phyloP scores from a whole-genome alignment of 106 monocot genomes.

The Dendrobium chrysotoxum region DNA sequence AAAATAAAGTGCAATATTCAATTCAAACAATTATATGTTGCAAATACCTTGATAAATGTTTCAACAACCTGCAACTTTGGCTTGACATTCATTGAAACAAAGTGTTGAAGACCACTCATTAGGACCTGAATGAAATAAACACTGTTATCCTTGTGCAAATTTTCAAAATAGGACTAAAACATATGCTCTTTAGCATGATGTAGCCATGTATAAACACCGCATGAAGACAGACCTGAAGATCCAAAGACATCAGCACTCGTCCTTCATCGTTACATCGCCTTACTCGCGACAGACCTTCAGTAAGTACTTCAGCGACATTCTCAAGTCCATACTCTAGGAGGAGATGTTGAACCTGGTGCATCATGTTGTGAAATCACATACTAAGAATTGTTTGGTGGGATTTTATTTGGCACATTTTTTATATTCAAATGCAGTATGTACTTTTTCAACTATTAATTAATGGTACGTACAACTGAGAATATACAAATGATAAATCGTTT shows the following conservation, averaged over 20 bases:
- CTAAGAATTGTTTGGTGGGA: background rate
- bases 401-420: background rate
- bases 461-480: background rate
- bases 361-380: background rate
- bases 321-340: constrained; percentile 84
- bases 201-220: background rate
- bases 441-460: background rate
- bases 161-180: background rate
- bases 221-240: constrained; percentile 67
- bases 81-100: constrained; percentile 63
- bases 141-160: background rate
- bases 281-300: constrained; percentile 90
- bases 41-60: constrained; percentile 79
- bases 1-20: background rate
- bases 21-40: background rate
- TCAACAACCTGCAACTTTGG: constrained; percentile 85
- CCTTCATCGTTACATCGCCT: constrained; percentile 97
- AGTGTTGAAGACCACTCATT: too few relatives aligned
- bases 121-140: constrained; percentile 46
- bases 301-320: constrained; percentile 71
- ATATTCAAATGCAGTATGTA: background rate
- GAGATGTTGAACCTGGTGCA: constrained; percentile 68
- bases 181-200: background rate
- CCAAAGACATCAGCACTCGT: constrained; percentile 87
- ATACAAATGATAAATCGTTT: background rate